Percentiles rank a stretch among this genome's conserved stretches.
Conservation (phyloP, 768 basidiomycete genomes). For the Leccinum incarnatum region DNA sequence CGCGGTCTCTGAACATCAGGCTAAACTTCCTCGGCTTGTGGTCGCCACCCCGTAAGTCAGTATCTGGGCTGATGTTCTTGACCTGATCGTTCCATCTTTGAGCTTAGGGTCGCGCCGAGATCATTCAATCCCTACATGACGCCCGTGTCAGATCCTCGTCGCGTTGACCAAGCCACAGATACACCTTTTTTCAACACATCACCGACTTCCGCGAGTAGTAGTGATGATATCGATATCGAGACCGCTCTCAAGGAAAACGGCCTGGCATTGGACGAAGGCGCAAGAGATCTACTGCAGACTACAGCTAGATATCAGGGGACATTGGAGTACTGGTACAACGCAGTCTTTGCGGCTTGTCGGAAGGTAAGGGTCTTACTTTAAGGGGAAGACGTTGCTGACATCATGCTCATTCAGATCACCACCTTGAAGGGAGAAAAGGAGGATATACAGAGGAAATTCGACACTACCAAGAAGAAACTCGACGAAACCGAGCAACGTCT, state of each 20-base stretch:
- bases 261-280: not conserved
- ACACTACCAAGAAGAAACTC: conserved; percentile 15
- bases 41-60: conserved; percentile 22
- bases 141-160: conserved; percentile 25
- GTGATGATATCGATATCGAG: not conserved
- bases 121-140: conserved; percentile 26
- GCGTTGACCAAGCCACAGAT: not conserved
- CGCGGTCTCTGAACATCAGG: not conserved
- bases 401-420: conserved; percentile 6
- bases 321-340: conserved; percentile 9
- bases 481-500: conserved; percentile 18
- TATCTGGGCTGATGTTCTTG: not conserved
- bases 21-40: not conserved
- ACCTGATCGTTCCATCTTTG: not conserved
- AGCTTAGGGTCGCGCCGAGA: conserved; percentile 14
- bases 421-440: conserved; percentile 16
- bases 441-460: conserved; percentile 14
- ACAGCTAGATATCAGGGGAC: conserved; percentile 17
- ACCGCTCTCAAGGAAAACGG: not conserved
- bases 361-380: conserved; percentile 4
- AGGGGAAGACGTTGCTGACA: conserved; percentile 1
- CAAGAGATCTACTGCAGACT: conserved; percentile 13
- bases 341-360: conserved; percentile 11
- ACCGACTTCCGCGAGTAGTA: conserved; percentile 6
- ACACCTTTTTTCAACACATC: not conserved